These are phyloP conservation scores for Crithidia mellificae DNA, from an alignment of 208 protist species.

Conservation along the genomic window DNA sequence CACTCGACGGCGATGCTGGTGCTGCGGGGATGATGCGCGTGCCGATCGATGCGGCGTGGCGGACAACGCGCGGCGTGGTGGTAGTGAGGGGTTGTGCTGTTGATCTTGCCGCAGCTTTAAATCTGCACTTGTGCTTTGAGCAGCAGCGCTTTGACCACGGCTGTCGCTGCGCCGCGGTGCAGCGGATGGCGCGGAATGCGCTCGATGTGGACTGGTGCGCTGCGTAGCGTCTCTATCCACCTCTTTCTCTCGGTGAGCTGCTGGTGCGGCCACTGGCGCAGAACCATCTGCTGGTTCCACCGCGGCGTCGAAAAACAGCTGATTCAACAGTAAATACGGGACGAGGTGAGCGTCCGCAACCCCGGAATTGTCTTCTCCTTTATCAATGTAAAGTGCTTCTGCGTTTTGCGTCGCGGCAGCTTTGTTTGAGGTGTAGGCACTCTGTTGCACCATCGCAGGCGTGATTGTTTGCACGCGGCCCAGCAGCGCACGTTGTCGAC, in stretches of 20 bases:
- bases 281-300: background rate
- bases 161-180: background rate
- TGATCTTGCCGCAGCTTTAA: no score
- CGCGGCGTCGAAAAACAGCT: conserved; percentile 24
- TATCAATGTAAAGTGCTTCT: background rate
- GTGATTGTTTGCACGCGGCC: conserved; percentile 36
- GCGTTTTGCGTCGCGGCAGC: background rate
- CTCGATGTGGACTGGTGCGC: background rate
- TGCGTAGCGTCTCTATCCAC: background rate
- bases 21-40: background rate
- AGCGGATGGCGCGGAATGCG: conserved; percentile 7
- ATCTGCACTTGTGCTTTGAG: no score
- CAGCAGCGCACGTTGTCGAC: conserved; percentile 31
- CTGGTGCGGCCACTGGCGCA: background rate
- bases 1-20: conserved; percentile 6
- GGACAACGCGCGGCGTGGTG: conserved; percentile 3
- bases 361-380: background rate
- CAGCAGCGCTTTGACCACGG: background rate
- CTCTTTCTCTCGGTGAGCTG: no score
- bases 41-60: conserved; percentile 7
- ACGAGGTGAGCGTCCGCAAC: conserved; percentile 4
- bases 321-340: conserved; percentile 26
- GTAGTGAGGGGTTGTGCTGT: no score
- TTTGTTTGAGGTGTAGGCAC: no score
- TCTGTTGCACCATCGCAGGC: conserved; percentile 24